phyloP scores from a whole-genome alignment of 2,329 filamentous ascomycete genomes.

The Ascomycota sp. region DNA sequence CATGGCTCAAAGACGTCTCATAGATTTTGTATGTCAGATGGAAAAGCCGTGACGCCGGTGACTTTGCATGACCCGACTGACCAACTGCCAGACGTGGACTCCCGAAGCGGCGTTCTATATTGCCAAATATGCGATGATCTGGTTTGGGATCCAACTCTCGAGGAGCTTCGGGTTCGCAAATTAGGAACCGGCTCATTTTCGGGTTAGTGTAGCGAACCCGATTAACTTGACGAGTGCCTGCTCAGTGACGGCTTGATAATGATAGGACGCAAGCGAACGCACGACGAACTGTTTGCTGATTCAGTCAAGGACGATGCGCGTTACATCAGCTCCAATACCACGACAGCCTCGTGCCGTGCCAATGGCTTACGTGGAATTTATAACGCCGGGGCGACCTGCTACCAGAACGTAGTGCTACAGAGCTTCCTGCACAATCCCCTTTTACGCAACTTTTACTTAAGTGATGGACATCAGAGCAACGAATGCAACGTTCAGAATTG shows the following conservation, averaged over 20 bases:
- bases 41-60: neutral
- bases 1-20: slow-evolving; percentile 53
- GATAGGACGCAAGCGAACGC: slow-evolving; percentile 51
- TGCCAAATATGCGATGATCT: slow-evolving; percentile 70
- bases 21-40: slow-evolving; percentile 43
- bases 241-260: slow-evolving; percentile 1
- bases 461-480: slow-evolving; percentile 64
- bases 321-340: slow-evolving; percentile 62
- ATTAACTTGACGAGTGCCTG: neutral
- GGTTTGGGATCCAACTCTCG: slow-evolving; percentile 64
- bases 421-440: slow-evolving; percentile 86
- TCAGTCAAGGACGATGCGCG: slow-evolving; percentile 49
- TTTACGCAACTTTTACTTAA: slow-evolving; percentile 77
- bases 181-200: slow-evolving; percentile 45
- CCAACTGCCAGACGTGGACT: slow-evolving; percentile 46
- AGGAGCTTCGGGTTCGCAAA: slow-evolving; percentile 53
- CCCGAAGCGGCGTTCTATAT: slow-evolving; percentile 51
- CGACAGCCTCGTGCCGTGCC: slow-evolving; percentile 61
- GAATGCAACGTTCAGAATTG: slow-evolving; percentile 48
- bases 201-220: slow-evolving; percentile 21
- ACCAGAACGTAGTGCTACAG: slow-evolving; percentile 91
- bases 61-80: slow-evolving; percentile 6
- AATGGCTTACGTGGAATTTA: slow-evolving; percentile 82
- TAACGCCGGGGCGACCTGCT: slow-evolving; percentile 96
- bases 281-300: slow-evolving; percentile 48